Evolutionary conservation across 2,329 filamentous ascomycete species (phyloP).

Genomic region (Blastomyces emzantsi): DNA sequence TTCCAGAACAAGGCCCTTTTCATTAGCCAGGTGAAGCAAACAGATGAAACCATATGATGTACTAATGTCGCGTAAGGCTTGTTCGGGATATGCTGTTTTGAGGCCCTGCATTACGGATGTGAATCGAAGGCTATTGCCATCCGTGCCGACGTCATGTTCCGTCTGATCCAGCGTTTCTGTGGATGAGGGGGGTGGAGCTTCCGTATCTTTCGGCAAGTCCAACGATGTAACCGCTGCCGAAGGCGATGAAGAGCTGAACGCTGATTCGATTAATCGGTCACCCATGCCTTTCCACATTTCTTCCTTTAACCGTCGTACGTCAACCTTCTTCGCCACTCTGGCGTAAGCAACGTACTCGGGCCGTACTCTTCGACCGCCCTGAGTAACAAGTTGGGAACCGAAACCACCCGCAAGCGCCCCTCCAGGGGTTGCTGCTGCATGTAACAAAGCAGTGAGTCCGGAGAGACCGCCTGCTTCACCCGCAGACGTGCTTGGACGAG

Average conservation of each 20-base stretch:
- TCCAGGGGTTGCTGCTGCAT: slow-evolving; percentile 32
- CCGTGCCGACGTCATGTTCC: slow-evolving; percentile 14
- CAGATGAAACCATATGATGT: slow-evolving; percentile 93
- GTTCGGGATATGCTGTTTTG: slow-evolving; percentile 74
- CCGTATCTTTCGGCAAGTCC: background rate
- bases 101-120: slow-evolving; percentile 86
- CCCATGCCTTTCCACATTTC: slow-evolving; percentile 58
- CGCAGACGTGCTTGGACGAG: slow-evolving; percentile 24
- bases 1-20: slow-evolving; percentile 75
- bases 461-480: slow-evolving; percentile 29
- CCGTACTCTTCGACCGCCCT: slow-evolving; percentile 48
- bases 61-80: slow-evolving; percentile 86
- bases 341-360: slow-evolving; percentile 60
- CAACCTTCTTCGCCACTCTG: slow-evolving; percentile 57
- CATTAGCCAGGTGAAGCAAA: slow-evolving; percentile 81
- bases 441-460: slow-evolving; percentile 32
- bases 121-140: slow-evolving; percentile 61
- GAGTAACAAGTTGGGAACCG: slow-evolving; percentile 54
- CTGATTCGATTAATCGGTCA: slow-evolving; percentile 32
- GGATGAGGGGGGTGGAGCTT: slow-evolving; percentile 23
- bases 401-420: slow-evolving; percentile 46
- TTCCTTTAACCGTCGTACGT: slow-evolving; percentile 54
- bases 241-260: slow-evolving; percentile 20
- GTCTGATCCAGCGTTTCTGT: slow-evolving; percentile 29
- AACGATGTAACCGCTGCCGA: slow-evolving; percentile 12